Base-by-base conservation (phyloP, 2,329 filamentous ascomycete species). In the Aspergillus pseudoviridinutans region DNA sequence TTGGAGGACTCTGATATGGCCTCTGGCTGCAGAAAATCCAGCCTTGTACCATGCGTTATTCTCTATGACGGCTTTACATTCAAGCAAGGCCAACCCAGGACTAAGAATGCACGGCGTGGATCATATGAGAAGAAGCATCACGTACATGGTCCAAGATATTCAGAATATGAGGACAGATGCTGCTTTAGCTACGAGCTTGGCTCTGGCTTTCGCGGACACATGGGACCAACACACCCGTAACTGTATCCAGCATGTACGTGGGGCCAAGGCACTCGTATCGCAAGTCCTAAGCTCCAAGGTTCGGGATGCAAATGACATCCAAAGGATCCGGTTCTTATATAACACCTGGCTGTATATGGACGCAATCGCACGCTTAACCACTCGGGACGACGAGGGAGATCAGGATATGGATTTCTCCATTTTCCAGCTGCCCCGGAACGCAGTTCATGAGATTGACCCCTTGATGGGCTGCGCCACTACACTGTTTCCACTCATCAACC, bases 291-390 rank as follows among this genome's bases (percentile, higher is more conserved):
- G 75, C 56, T 72, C 79, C 64, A 74, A 71, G 6, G 62, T 68
- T 3, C 72, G 72, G 51, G 65, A 67, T 5, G 80, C 79, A 3
- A 70, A 78, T 25, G 81, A 84, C 49, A 69, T 83, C 12, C 74
- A 78, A 42, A 76, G 85, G 7, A 74, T 90, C 25, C 84, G 83
- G 55, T 90, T 90, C 64, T 76, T 90, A 20, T 87, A 85, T 73
- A 89, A 89, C 66, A 85, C 84, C 3, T 90, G 86, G 84, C 80
- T 89, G 7, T 90, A 90, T 65, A 87, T 89, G 82, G 86, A 89
- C 68, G 87, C 90, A 28, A 86, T 90, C 60, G 84, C 87, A 25
- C 82, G 87, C 14, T 74, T 90, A 51, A 89, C 86, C 0, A 86
- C 86, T 3, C 73, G 84, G 3, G 83, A 85, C 57, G 80, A 82